Conservation (phyloP, 768 basidiomycete genomes). For the Termitomyces sp. region DNA sequence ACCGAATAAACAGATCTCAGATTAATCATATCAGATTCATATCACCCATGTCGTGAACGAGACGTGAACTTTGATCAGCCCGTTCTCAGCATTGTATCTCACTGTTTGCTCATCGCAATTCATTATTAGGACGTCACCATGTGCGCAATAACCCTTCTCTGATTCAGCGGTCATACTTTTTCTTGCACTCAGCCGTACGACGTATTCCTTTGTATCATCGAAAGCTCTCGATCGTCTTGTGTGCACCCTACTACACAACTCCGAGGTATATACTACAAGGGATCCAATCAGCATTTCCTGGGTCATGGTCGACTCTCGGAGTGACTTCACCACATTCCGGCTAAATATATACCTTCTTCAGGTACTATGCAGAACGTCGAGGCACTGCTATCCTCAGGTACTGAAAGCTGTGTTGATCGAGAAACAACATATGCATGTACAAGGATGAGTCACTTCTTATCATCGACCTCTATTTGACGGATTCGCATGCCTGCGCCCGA, state of each 20-base stretch:
- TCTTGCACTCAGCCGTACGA: too few relatives aligned
- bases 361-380: neutral
- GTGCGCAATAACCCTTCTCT: too few relatives aligned
- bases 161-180: too few relatives aligned
- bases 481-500: neutral
- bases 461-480: neutral
- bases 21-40: too few relatives aligned
- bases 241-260: neutral
- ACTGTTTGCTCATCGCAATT: too few relatives aligned
- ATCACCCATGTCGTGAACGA: too few relatives aligned
- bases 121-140: too few relatives aligned
- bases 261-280: neutral
- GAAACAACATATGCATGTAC: neutral
- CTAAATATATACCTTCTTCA: neutral
- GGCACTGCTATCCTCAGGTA: neutral
- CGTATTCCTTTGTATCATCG: too few relatives aligned
- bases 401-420: slow-evolving; percentile 1
- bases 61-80: too few relatives aligned
- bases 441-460: neutral
- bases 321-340: neutral
- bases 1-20: too few relatives aligned
- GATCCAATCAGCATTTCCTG: neutral
- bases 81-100: too few relatives aligned
- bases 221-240: neutral
- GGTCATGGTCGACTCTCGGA: neutral